Evolutionary conservation across 2,329 filamentous ascomycete genomes (phyloP).

Genomic region (Chaetomiaceae sp.): DNA sequence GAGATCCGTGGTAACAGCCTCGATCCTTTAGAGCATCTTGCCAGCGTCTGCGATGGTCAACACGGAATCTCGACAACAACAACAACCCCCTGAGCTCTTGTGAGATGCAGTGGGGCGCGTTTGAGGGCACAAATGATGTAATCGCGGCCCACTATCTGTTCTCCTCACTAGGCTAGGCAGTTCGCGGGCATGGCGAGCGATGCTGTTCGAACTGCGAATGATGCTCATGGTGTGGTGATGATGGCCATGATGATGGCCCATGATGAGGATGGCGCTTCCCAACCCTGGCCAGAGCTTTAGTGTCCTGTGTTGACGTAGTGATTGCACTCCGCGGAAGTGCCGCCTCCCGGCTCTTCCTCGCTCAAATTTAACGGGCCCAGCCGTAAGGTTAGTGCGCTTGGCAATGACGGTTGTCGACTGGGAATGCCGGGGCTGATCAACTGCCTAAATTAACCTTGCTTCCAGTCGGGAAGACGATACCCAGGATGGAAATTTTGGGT

Average conservation of each 20-base stretch:
- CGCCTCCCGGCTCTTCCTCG: conserved; percentile 28
- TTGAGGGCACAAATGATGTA: neutral
- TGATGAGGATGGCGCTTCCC: neutral
- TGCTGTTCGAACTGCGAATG: too few species aligned
- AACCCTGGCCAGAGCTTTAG: neutral
- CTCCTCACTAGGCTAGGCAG: neutral
- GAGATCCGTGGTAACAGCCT: too few species aligned
- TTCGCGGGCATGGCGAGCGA: neutral
- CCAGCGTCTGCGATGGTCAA: too few species aligned
- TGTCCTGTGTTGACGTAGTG: conserved; percentile 15
- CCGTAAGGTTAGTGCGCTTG: conserved; percentile 1
- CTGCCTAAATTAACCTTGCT: neutral
- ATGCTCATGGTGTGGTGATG: too few species aligned
- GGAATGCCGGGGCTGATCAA: neutral
- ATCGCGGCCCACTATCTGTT: neutral
- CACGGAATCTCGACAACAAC: too few species aligned
- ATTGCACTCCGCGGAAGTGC: conserved; percentile 13
- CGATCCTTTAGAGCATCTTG: too few species aligned
- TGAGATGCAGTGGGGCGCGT: too few species aligned
- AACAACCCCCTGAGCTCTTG: too few species aligned
- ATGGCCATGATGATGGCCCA: too few species aligned
- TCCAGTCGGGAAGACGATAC: too few species aligned
- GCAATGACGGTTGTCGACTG: conserved; percentile 6
- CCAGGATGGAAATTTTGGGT: too few species aligned
- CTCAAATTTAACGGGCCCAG: conserved; percentile 26